Conservation (phyloP, 192 early-diverging fungal genomes). For the Helicostylum pulchrum region DNA sequence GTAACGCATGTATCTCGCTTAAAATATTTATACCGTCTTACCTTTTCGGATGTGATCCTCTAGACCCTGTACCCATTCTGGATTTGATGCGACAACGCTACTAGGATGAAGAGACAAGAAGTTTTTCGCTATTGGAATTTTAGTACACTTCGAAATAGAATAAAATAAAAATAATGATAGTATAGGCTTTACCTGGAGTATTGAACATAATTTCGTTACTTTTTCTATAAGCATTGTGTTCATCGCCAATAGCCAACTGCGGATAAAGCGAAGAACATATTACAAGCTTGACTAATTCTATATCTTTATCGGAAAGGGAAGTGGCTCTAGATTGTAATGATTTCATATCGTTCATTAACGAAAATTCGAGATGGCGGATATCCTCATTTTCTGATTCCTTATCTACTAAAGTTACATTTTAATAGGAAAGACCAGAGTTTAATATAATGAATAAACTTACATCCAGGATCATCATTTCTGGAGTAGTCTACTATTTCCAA, state of each 20-base stretch:
- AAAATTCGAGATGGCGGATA: constrained; percentile 62
- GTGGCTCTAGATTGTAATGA: constrained; percentile 40
- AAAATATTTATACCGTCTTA: not conserved
- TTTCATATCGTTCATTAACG: constrained; percentile 48
- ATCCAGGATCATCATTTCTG: not conserved
- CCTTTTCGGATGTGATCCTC: constrained; percentile 34
- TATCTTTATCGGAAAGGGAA: constrained; percentile 37
- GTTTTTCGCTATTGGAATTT: constrained; percentile 23
- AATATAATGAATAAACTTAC: not conserved
- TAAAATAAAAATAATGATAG: too few species aligned
- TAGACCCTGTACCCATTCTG: constrained; percentile 53
- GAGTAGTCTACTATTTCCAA: constrained; percentile 16
- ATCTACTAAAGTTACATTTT: not conserved
- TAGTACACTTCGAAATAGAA: not conserved
- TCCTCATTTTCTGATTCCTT: constrained; percentile 13
- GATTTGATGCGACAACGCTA: constrained; percentile 52
- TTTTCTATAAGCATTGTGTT: constrained; percentile 54
- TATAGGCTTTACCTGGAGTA: constrained; percentile 42
- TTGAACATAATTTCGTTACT: constrained; percentile 57
- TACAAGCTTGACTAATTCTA: constrained; percentile 58
- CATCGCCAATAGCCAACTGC: constrained; percentile 61
- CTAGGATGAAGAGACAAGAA: constrained; percentile 64
- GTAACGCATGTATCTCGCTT: not conserved
- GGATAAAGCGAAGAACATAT: constrained; percentile 65
- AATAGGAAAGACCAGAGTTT: not conserved